Percentiles rank a stretch among this genome's conserved stretches.
These are phyloP conservation scores for Metschnikowia bowlesiae DNA, from an alignment of 805 yeast species.

Conservation along the genomic window DNA sequence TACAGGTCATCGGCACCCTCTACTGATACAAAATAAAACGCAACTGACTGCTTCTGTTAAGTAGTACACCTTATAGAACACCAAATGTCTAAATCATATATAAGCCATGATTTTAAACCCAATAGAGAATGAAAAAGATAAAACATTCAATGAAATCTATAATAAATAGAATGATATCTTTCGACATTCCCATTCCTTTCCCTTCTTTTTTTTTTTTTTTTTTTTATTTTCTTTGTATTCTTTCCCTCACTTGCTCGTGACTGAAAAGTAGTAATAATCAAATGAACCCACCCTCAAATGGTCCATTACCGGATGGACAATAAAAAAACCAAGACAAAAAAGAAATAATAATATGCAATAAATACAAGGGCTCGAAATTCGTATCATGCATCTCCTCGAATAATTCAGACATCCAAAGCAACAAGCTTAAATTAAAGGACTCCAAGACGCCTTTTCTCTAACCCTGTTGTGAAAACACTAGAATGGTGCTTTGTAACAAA, in stretches of 20 bases:
- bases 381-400: constrained; percentile 13
- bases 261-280: constrained; percentile 10
- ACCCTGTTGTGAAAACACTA: constrained; percentile 11
- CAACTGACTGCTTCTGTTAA: constrained; percentile 20
- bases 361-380: constrained; percentile 14
- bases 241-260: constrained; percentile 2
- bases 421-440: constrained; percentile 4
- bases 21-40: not conserved
- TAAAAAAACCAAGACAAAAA: constrained; percentile 17
- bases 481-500: constrained; percentile 14
- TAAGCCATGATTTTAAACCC: constrained; percentile 17
- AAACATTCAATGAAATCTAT: constrained; percentile 16
- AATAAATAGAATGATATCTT: constrained; percentile 15
- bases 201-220: constrained; percentile 12
- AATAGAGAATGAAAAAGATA: constrained; percentile 17
- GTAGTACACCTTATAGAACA: constrained; percentile 25
- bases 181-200: constrained; percentile 13
- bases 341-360: constrained; percentile 15
- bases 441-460: constrained; percentile 2
- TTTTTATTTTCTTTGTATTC: constrained; percentile 9
- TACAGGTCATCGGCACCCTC: not conserved
- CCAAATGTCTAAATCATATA: constrained; percentile 43
- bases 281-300: constrained; percentile 13
- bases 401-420: constrained; percentile 13
- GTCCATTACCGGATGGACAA: constrained; percentile 15